Evolutionary conservation across 1,284 basidiomycete genomes (phyloP), one percentile per base, ranked within the genome.

Genomic region (Cutaneotrichosporon mucoides): DNA sequence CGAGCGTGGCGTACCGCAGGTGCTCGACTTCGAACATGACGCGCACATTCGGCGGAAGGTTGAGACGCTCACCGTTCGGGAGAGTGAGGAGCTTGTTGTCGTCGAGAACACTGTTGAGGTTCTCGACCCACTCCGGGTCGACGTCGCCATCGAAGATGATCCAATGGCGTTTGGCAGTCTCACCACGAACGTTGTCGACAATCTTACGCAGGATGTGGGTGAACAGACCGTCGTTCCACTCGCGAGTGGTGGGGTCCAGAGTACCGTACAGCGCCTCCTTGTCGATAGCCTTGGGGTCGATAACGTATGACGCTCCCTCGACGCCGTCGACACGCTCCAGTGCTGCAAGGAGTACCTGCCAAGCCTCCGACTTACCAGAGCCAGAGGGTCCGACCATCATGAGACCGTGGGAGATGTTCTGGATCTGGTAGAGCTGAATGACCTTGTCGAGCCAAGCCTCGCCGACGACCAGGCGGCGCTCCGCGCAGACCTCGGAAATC

Each of bases 1-100:
- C 96, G 50, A 92, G 85, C 1, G 97, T 99, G 0, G 96, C 97
- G 76, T 96, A 99, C 70, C 88, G 90, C 67, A 99, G 85, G 76
- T 95, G 92, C 78, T 99, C 97, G 58, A 99, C 97, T 77, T 99
- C 96, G 73, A 99, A 99, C 92, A 99, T 94, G 79, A 99, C 94
- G 61, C 96, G 88, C 33, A 99, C 95, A 72, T 99, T 99, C 3
- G 91, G 84, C 1, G 96, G 97, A 44, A 99, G 83, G 71, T 94
- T 98, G 63, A 99, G 86, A 69, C 96, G 93, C 76, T 99, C 96
- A 71, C 96, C 96, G 66, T 99, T 99, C 1, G 96, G 96, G 34
- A 99, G 81, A 0, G 96, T 99, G 48, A 99, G 82, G 13, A 99
- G 82, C 78, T 98, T 98, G 84, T 99, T 99, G 79, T 99, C 96